These are phyloP conservation scores for Fraxinus excelsior DNA, from an alignment of 257 asterid species.

Conservation along the genomic window DNA sequence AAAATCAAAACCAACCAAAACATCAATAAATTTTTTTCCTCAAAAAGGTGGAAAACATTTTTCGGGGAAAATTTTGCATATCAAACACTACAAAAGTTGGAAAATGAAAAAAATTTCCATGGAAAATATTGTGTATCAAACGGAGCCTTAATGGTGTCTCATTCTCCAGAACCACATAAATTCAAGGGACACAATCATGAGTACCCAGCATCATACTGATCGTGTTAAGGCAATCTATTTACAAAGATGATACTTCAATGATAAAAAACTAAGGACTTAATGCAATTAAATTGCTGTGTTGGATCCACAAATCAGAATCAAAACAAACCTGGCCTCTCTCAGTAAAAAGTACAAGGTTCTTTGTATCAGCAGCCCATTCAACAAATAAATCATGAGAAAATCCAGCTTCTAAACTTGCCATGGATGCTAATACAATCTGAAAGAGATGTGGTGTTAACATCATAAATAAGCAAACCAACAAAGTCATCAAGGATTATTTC, in stretches of 20 bases:
- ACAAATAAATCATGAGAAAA: constrained; percentile 95
- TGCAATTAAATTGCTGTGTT: constrained; percentile 10
- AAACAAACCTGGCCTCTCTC: constrained; percentile 95
- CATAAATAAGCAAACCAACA: constrained; percentile 25
- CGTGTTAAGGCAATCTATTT: constrained; percentile 22
- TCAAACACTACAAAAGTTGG: no score
- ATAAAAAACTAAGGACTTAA: constrained; percentile 13
- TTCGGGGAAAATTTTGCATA: no score
- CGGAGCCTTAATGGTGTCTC: constrained; percentile 14
- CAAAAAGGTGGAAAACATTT: no score
- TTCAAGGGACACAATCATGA: constrained; percentile 13
- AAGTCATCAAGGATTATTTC: constrained; percentile 23
- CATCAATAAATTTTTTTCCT: no score
- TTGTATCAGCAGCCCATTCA: constrained; percentile 97
- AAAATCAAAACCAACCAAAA: no score
- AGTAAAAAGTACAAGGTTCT: constrained; percentile 90
- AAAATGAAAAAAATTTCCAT: no score
- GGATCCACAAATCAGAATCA: constrained; percentile 26
- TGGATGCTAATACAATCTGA: constrained; percentile 93
- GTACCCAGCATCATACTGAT: constrained; percentile 15
- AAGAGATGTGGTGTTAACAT: constrained; percentile 23
- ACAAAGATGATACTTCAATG: constrained; percentile 13
- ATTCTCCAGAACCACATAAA: constrained; percentile 19
- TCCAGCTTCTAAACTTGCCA: constrained; percentile 97
- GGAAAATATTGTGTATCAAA: no score